Percentiles rank a stretch among this genome's conserved stretches.
Conservation (phyloP, 805 yeast species). For the Starmerella floris region DNA sequence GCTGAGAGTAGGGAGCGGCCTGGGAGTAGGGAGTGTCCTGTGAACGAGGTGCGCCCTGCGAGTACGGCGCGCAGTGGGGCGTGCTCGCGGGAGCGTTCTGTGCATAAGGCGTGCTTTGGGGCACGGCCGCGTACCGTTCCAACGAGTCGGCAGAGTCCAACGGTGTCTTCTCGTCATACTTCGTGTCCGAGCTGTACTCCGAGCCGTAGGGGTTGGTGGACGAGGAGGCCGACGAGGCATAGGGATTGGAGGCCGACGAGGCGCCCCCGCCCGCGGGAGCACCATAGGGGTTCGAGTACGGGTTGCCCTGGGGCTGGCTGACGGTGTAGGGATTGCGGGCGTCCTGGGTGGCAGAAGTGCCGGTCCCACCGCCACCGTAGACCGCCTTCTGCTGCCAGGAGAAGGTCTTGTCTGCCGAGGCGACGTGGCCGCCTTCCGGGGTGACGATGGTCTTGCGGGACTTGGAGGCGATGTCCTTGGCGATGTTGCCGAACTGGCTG, state of each 20-base stretch:
- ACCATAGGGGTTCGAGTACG: slow-evolving; percentile 14
- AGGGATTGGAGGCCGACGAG: not conserved
- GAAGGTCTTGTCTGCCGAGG: slow-evolving; percentile 18
- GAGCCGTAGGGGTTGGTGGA: slow-evolving; percentile 7
- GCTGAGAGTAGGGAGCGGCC: too few species aligned
- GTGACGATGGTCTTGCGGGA: slow-evolving; percentile 14
- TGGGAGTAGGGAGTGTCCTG: too few species aligned
- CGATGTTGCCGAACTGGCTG: slow-evolving; percentile 38
- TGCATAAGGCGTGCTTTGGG: too few species aligned
- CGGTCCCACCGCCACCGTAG: slow-evolving; percentile 17
- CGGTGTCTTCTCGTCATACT: too few species aligned
- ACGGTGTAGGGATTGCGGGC: slow-evolving; percentile 18
- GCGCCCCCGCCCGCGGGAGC: not conserved
- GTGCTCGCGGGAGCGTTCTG: too few species aligned
- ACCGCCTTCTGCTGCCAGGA: slow-evolving; percentile 18
- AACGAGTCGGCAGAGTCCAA: too few species aligned
- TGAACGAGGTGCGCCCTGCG: too few species aligned
- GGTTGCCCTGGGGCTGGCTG: slow-evolving; percentile 19
- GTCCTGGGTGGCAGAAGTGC: slow-evolving; percentile 2
- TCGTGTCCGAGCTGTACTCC: not conserved
- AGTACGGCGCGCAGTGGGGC: too few species aligned
- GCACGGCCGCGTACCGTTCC: too few species aligned
- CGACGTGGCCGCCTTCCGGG: slow-evolving; percentile 15
- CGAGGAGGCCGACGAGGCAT: not conserved
- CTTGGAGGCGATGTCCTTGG: slow-evolving; percentile 31